Base-by-base conservation (phyloP, 106 monocot genomes). In the Dioscorea alata region DNA sequence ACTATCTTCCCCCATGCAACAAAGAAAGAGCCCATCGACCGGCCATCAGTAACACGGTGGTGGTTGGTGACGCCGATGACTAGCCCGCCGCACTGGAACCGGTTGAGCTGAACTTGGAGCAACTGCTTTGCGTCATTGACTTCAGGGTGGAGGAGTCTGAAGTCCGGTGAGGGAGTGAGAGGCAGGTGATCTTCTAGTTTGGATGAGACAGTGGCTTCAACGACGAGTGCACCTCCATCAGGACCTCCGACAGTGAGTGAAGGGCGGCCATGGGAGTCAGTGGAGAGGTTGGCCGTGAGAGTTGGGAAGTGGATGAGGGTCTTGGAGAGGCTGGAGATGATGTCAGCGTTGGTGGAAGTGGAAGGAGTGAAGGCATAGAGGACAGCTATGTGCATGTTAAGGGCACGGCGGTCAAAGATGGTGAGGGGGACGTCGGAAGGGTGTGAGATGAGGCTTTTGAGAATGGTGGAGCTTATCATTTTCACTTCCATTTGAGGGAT, bases 31-130 rank as follows among this genome's bases (percentile, higher is more conserved):
- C 81, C 72, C 70, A 81, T 78, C 54, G 85, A 70, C 33, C 69
- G 81, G 58, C 85, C 85, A 49, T 85, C 85, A 18, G 78, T 74
- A 6, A 81, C 81, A 0, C 49, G 53, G 67, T 85, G 85, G 74
- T 85, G 78, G 4, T 51, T 42, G 4, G 81, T 81, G 17, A 56
- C 50, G 2, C 63, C 70, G 19, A 85, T 49, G 10, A 78, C 49
- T 8, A 85, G 61, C n/a, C 74, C 69, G 48, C 81, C 85, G 50
- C 81, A 81, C 14, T 12, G 12, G 68, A 78, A 81, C 19, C 81
- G 65, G 54, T 34, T 85, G 60, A 85, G 56, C 68, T 85, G 85
- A 35, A 85, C 62, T 16, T 85, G 81, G 18, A 74, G 16, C 8
- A 81, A 0, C 0, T 71, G 48, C 4, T n/a, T 31, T 7, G 66